These are phyloP conservation scores for Penicillium palitans DNA, from an alignment of 2,329 filamentous ascomycete genomes.

Conservation along the genomic window DNA sequence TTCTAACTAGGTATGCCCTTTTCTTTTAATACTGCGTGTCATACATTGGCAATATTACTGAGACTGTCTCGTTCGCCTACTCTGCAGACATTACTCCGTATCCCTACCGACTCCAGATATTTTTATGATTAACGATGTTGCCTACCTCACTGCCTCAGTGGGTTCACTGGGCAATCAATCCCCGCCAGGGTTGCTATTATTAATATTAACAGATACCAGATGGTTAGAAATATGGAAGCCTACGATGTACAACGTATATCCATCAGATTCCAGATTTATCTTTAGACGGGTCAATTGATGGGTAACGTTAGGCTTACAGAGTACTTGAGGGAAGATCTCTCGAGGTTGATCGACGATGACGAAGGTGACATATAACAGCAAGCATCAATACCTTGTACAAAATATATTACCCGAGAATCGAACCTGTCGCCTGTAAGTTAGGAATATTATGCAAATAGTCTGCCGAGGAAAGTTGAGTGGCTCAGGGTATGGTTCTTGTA, in stretches of 20 bases:
- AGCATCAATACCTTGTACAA: neutral
- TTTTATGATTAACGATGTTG: constrained; percentile 11
- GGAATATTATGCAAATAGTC: neutral
- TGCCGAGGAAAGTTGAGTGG: neutral
- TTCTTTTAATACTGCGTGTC: neutral
- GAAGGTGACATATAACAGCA: neutral
- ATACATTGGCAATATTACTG: constrained; percentile 10
- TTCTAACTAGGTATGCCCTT: neutral
- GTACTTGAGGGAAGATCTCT: neutral
- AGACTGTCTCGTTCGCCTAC: constrained; percentile 13
- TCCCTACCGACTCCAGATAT: constrained; percentile 11
- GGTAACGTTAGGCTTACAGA: neutral
- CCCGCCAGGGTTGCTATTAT: constrained; percentile 12
- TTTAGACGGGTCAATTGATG: neutral
- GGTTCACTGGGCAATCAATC: neutral
- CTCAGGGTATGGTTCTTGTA: neutral
- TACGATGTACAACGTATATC: neutral
- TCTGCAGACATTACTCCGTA: neutral
- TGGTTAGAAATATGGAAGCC: constrained; percentile 9
- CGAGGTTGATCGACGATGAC: neutral
- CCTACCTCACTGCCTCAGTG: constrained; percentile 21
- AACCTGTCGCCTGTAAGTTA: neutral
- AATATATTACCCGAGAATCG: neutral
- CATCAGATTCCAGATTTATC: neutral
- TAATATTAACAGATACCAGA: neutral